Percentiles rank a stretch among this genome's conserved stretches.
Evolutionary conservation across 176 grass and related monocot species (phyloP).

Genomic region (Triticum timopheevii): DNA sequence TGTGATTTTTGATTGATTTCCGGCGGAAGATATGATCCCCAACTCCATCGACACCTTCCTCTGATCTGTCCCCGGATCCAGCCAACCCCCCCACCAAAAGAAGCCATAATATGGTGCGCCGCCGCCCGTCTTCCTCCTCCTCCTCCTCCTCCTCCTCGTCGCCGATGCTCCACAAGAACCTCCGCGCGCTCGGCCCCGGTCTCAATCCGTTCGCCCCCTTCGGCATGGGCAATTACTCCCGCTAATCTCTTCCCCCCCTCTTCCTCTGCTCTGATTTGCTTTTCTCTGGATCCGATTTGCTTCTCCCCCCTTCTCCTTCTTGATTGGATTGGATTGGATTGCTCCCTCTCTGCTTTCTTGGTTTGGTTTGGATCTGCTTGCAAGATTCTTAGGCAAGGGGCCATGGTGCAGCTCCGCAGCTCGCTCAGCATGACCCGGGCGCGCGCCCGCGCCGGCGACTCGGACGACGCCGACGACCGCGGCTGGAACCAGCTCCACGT

Average conservation of each 20-base stretch:
- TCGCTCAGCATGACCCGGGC: constrained; percentile 38
- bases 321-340: background rate
- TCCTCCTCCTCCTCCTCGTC: background rate
- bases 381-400: background rate
- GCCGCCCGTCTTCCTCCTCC: constrained; percentile 23
- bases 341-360: background rate
- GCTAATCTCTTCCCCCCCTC: constrained; percentile 30
- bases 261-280: background rate
- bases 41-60: constrained; percentile 23
- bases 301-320: background rate
- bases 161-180: constrained; percentile 58
- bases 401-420: constrained; percentile 53
- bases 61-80: background rate
- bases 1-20: too few relatives aligned
- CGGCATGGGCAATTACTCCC: constrained; percentile 95
- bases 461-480: constrained; percentile 43
- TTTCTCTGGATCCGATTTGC: background rate
- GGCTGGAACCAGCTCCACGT: constrained; percentile 89
- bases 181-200: constrained; percentile 77
- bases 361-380: constrained; percentile 10
- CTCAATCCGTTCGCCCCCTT: constrained; percentile 92
- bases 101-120: constrained; percentile 55
- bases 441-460: background rate
- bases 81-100: too few relatives aligned
- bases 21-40: constrained; percentile 34